Base-by-base conservation (phyloP, 495 filamentous ascomycete genomes). In the Pseudomonodictys pantanalensis region DNA sequence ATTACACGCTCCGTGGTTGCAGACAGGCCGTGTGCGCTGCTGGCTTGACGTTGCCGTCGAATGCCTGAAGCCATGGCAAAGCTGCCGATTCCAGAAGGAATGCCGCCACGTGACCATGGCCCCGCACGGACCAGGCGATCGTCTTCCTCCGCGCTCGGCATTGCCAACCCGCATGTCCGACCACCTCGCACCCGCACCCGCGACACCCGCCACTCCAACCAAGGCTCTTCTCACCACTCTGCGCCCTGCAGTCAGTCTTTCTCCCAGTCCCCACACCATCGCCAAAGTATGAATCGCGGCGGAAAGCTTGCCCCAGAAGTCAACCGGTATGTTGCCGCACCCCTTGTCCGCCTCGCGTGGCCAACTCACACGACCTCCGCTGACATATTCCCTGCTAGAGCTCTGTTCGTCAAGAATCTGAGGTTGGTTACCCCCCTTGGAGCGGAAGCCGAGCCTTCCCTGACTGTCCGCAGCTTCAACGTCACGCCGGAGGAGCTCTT, bases 391-490 rank as follows among this genome's bases (percentile, higher is more conserved):
- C 48, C 0, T 15, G 43, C 3, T 71, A 92, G 91, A 82, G 91
- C 91, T 86, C 87, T 96, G 75, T 96, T 95, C 83, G 91, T 95
- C 68, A 96, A 96, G 87, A 96, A 96, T 82, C 81, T 96, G 77
- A 93, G 88, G 90, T 92, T 73, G 62, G 86, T n/a, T 48, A 18
- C 23, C 9, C 22, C 26, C 69, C 15, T 57, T 20, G 44, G 25
- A 20, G 41, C 10, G n/a, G 10, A 45, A 11, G n/a, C 32, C 38
- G 15, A 29, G 28, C n/a, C 20, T n/a, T 22, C 24, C 15, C 62
- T 56, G 28, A 56, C 38, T 4, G 22, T 25, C 26, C 50, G 42
- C 66, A 95, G 90, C 86, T 96, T 92, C 81, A 95, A 92, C 85
- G 91, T 96, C 65, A 91, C 90, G 58, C 83, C 91, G 57, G 91